phyloP scores from a whole-genome alignment of 2,329 filamentous ascomycete species.

The Epichloe scottii region DNA sequence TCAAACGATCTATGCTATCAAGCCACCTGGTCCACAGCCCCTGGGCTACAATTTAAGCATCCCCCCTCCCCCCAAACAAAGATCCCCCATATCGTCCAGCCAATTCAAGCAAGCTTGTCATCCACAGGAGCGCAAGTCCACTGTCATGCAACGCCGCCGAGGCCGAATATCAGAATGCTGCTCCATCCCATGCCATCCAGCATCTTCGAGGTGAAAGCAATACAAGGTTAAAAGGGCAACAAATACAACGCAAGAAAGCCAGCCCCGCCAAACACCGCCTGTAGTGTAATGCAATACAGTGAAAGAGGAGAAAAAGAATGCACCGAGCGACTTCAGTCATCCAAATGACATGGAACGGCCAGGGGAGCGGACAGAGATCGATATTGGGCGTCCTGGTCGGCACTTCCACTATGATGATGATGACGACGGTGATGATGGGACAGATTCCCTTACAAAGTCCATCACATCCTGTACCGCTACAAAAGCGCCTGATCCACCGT shows the following conservation, averaged over 20 bases:
- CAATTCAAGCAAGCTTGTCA: background rate
- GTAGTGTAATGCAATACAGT: slow-evolving; percentile 1
- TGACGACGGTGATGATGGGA: background rate
- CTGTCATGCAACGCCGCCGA: background rate
- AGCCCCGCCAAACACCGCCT: slow-evolving; percentile 4
- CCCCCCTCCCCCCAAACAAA: too few species aligned
- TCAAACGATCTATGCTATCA: too few species aligned
- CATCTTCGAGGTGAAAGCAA: background rate
- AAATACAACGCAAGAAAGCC: background rate
- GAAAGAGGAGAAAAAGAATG: background rate
- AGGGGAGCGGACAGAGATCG: background rate
- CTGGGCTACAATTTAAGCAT: background rate
- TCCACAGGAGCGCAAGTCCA: background rate
- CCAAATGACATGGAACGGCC: background rate
- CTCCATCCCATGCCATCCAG: background rate
- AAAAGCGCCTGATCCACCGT: slow-evolving; percentile 72
- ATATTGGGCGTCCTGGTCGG: background rate
- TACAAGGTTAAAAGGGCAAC: background rate
- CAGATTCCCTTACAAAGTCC: slow-evolving; percentile 27
- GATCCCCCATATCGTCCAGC: background rate
- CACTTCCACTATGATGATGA: background rate
- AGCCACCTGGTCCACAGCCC: too few species aligned
- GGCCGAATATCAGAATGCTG: background rate
- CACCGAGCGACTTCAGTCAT: background rate
- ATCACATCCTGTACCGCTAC: slow-evolving; percentile 48